Percentiles rank a stretch among this genome's conserved stretches.
phyloP scores from a whole-genome alignment of 2,329 filamentous ascomycete species.

The Ambrosiella cleistominuta region DNA sequence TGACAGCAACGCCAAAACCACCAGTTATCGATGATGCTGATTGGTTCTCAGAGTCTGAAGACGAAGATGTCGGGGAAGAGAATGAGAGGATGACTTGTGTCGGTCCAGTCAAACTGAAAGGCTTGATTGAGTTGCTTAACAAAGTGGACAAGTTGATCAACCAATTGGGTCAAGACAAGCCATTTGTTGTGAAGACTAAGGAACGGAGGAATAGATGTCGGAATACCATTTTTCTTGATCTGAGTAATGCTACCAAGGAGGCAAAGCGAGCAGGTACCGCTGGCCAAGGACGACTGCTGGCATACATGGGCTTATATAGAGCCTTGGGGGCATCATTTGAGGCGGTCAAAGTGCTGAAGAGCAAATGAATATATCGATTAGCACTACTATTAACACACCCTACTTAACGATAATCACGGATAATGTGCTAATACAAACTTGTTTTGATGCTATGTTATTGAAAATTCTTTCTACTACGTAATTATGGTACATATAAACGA shows the following conservation, averaged over 20 bases:
- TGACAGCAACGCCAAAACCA: slow-evolving; percentile 15
- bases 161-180: slow-evolving; percentile 30
- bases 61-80: slow-evolving; percentile 17
- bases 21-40: slow-evolving; percentile 12
- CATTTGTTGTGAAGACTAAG: slow-evolving; percentile 34
- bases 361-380: slow-evolving; percentile 10
- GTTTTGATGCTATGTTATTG: neutral
- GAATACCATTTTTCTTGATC: slow-evolving; percentile 38
- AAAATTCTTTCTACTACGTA: neutral
- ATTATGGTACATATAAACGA: neutral
- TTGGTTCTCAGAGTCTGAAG: slow-evolving; percentile 19
- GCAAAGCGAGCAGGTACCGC: slow-evolving; percentile 25
- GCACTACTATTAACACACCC: slow-evolving; percentile 5
- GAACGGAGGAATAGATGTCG: slow-evolving; percentile 35
- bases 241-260: slow-evolving; percentile 32
- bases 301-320: slow-evolving; percentile 35
- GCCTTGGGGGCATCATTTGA: slow-evolving; percentile 34
- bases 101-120: slow-evolving; percentile 19
- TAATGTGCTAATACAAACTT: neutral
- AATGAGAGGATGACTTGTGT: slow-evolving; percentile 22
- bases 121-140: slow-evolving; percentile 26
- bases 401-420: slow-evolving; percentile 6
- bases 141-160: slow-evolving; percentile 29
- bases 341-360: slow-evolving; percentile 29
- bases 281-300: slow-evolving; percentile 30